Evolutionary conservation across 345 rosid species (phyloP).

Genomic region (Rhodamnia argentea): DNA sequence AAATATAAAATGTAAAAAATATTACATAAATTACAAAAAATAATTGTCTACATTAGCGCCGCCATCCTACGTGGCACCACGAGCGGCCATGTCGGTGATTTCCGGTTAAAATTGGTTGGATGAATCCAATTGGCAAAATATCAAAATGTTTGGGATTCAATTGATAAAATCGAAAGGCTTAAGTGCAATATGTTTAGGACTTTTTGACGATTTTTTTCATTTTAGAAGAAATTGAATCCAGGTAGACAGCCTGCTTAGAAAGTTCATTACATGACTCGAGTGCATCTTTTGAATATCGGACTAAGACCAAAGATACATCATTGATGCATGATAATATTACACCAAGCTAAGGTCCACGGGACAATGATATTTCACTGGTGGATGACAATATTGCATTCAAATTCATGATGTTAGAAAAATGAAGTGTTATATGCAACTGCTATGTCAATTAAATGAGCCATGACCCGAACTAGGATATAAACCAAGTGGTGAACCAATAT

Average conservation of each 20-base stretch:
- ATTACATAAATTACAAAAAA: too few species aligned
- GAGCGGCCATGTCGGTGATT: too few species aligned
- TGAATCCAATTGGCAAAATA: too few species aligned
- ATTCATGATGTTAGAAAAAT: neutral
- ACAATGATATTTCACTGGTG: neutral
- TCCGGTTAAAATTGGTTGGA: too few species aligned
- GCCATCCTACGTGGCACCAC: too few species aligned
- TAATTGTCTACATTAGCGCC: too few species aligned
- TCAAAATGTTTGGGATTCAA: too few species aligned
- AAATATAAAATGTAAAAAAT: too few species aligned
- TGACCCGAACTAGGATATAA: neutral
- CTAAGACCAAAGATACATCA: neutral
- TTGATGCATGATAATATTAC: neutral
- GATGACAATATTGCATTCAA: neutral
- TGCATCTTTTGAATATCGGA: neutral
- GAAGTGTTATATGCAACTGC: neutral
- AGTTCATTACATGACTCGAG: neutral
- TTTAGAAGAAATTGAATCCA: neutral
- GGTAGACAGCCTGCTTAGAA: neutral
- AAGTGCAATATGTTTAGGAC: too few species aligned
- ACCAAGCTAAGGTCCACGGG: neutral
- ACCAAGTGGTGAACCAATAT: neutral
- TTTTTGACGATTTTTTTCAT: neutral
- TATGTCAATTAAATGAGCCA: too few species aligned
- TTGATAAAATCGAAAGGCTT: too few species aligned